Evolutionary conservation across 495 filamentous ascomycete genomes (phyloP).

Genomic region (Tuber brumale): DNA sequence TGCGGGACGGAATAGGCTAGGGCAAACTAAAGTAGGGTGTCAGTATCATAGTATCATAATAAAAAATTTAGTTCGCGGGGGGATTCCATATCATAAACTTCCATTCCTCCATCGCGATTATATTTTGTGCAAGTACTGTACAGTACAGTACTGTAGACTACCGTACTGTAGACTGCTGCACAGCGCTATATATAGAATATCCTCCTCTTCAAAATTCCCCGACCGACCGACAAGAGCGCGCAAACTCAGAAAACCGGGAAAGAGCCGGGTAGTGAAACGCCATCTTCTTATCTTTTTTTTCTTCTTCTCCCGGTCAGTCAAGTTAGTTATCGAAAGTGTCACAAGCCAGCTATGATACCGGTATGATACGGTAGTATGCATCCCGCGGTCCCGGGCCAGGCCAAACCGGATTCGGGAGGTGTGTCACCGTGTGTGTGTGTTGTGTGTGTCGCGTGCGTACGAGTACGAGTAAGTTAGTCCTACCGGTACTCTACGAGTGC

Average conservation of each 20-base stretch:
- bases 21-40: not conserved
- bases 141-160: no score
- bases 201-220: not conserved
- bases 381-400: not conserved
- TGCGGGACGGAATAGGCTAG: not conserved
- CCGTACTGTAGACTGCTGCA: not conserved
- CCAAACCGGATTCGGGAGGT: not conserved
- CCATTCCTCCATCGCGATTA: not conserved
- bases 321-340: not conserved
- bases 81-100: not conserved
- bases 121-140: not conserved
- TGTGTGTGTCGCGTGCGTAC: not conserved
- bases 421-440: not conserved
- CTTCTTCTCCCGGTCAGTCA: not conserved
- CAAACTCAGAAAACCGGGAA: not conserved
- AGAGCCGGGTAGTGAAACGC: not conserved
- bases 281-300: not conserved
- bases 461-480: not conserved
- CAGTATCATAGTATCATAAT: not conserved
- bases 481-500: not conserved
- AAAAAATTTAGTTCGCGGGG: no score
- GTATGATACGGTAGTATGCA: no score
- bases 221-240: not conserved
- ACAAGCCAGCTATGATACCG: not conserved
- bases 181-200: no score